Percentiles rank a stretch among this genome's conserved stretches.
Conservation (phyloP, 345 rosid genomes). For the Raphanus sativus region DNA sequence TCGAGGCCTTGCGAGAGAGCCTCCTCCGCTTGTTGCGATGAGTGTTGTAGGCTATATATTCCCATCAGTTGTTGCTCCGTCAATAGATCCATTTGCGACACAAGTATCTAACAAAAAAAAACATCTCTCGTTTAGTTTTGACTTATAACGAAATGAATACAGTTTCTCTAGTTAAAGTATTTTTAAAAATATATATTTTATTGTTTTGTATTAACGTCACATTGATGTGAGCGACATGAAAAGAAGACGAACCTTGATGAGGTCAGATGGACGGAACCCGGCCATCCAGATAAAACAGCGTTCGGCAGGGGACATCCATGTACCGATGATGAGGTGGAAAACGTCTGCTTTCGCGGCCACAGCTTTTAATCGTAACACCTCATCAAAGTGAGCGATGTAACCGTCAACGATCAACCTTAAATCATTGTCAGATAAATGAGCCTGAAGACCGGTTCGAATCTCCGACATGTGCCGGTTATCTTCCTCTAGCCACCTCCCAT, state of each 20-base stretch:
- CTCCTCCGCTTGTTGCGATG: slow-evolving; percentile 94
- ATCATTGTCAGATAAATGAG: slow-evolving; percentile 74
- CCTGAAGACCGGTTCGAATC: slow-evolving; percentile 68
- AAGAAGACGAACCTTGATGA: slow-evolving; percentile 64
- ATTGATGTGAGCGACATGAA: background rate
- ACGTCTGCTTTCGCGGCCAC: slow-evolving; percentile 78
- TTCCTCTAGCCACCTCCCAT: slow-evolving; percentile 90
- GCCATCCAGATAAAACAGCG: slow-evolving; percentile 99
- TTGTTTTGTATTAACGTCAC: background rate
- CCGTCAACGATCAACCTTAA: slow-evolving; percentile 70
- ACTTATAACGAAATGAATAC: background rate
- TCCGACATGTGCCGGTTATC: slow-evolving; percentile 84
- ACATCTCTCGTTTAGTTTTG: background rate
- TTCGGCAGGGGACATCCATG: slow-evolving; percentile 87
- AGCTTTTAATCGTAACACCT: slow-evolving; percentile 68
- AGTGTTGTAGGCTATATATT: slow-evolving; percentile 84
- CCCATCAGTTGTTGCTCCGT: slow-evolving; percentile 96
- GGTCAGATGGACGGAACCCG: slow-evolving; percentile 94
- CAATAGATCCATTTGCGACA: slow-evolving; percentile 73
- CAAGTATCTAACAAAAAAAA: slow-evolving; percentile 54
- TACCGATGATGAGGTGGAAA: slow-evolving; percentile 83
- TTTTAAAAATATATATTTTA: too few species aligned
- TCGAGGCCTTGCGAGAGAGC: slow-evolving; percentile 90
- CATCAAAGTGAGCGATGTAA: slow-evolving; percentile 81
- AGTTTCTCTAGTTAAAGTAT: background rate